Conservation (phyloP, 2,329 filamentous ascomycete genomes). For the Falciphora oryzae region DNA sequence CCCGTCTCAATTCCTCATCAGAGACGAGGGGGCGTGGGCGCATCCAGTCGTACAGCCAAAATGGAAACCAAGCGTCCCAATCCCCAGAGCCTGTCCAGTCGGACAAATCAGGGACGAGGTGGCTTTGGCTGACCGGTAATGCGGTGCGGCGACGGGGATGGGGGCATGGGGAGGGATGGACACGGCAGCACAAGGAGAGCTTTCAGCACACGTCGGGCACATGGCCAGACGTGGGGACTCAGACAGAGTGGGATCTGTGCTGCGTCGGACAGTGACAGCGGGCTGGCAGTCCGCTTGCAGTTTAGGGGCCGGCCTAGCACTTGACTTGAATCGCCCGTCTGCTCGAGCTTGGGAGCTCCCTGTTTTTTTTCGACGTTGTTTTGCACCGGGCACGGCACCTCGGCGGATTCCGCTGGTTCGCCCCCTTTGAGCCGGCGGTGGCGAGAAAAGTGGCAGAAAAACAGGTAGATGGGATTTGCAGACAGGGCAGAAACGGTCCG, state of each 20-base stretch:
- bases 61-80: constrained; percentile 2
- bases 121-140: constrained; percentile 4
- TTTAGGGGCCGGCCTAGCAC: not conserved
- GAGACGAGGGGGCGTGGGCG: constrained; percentile 5
- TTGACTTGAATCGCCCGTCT: not conserved
- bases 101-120: constrained; percentile 9
- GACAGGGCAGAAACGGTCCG: not conserved
- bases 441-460: not conserved
- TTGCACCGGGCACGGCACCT: not conserved
- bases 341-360: not conserved
- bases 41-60: constrained; percentile 4
- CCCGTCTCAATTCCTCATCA: not conserved
- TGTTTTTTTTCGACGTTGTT: not conserved
- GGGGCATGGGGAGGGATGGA: not conserved
- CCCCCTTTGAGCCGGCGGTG: no score
- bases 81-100: constrained; percentile 3
- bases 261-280: not conserved
- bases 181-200: constrained; percentile 1
- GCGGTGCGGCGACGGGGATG: constrained; percentile 5
- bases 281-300: not conserved
- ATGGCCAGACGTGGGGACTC: not conserved
- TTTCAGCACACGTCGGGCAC: not conserved
- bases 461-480: constrained; percentile 1
- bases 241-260: not conserved
- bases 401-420: not conserved